Evolutionary conservation across 768 basidiomycete genomes (phyloP), one percentile per base, ranked within the genome.

Genomic region (Lentinula guzmanii): DNA sequence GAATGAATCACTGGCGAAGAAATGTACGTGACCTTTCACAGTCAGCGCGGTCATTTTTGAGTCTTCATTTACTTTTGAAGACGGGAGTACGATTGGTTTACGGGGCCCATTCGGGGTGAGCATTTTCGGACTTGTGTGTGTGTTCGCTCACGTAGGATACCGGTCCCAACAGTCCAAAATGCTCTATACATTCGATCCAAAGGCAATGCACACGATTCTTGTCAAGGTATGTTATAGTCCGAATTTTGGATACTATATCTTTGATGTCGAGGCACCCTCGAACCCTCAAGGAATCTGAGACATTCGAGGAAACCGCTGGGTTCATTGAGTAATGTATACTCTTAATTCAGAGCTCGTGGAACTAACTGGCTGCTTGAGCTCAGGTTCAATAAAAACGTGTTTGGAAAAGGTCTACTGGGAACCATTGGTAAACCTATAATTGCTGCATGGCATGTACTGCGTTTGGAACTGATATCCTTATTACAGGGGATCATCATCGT

Each of bases 401-500:
- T 57, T 16, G 55, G 55, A 41, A 57, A 57, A 28, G 55, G 55
- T 16, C 24, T 57, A 28, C 5, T 42, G 15, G 24, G 35, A 15
- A 57, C 41, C 15, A 35, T 37, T 9, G 55, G 55, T 57, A 21
- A 42, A 15, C 42, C 41, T 42, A 15, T 5, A 24, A 41, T 9
- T 55, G 11, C 18, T 39, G 52, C 9, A 53, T 10, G 52, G 2
- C 9, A 42, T 39, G 11, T 69, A 66, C n/a, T 15, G 45, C 18
- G n/a, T 24, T 18, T 46, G 11, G 45, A 18, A 21, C n/a, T 46
- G 15, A 43, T 43, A 43, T 43, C 13, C 13, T 9, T n/a, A 2
- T 43, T 43, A 5, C 16, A 46, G 73, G 62, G 65, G 75, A 63
- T 66, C 76, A 46, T 46, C 45, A 46, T 21, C 45, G 45, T n/a